Percentiles rank a stretch among this genome's conserved stretches.
phyloP scores from a whole-genome alignment of 345 rosid species.

The Eucalyptus urophylla region DNA sequence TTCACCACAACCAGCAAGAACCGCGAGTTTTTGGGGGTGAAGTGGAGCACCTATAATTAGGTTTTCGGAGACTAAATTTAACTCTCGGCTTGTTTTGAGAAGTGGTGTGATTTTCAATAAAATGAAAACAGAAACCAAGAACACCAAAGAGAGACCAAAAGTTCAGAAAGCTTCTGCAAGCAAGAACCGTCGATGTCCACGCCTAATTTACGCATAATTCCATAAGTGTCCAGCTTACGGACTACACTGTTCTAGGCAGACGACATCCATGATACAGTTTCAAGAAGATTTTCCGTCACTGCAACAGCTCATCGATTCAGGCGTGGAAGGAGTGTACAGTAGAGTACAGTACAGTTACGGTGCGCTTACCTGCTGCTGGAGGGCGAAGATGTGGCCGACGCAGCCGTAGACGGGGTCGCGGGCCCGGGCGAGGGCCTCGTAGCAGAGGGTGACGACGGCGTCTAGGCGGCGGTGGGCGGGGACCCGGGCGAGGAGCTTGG shows the following conservation, averaged over 20 bases:
- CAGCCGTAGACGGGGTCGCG: conserved; percentile 86
- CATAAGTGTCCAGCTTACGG: background rate
- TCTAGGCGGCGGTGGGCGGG: conserved; percentile 64
- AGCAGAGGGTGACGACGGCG: conserved; percentile 66
- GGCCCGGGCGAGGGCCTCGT: conserved; percentile 76
- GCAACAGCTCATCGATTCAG: background rate
- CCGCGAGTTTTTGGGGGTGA: background rate
- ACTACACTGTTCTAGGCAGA: background rate
- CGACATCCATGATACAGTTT: background rate
- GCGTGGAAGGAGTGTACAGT: background rate
- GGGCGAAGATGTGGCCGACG: conserved; percentile 61
- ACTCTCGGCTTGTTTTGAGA: background rate
- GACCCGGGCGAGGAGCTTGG: conserved; percentile 56
- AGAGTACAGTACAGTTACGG: background rate
- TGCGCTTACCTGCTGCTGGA: conserved; percentile 64
- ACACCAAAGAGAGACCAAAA: background rate
- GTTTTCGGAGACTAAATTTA: background rate
- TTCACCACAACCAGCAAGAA: background rate
- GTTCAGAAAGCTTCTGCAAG: background rate
- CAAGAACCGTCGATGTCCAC: background rate
- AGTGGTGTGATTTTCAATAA: background rate
- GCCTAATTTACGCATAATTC: background rate
- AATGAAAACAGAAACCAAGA: background rate
- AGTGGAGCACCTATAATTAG: background rate
- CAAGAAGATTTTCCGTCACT: background rate